phyloP scores from a whole-genome alignment of 371 early-diverging fungal genomes.

The Apophysomyces sp. region DNA sequence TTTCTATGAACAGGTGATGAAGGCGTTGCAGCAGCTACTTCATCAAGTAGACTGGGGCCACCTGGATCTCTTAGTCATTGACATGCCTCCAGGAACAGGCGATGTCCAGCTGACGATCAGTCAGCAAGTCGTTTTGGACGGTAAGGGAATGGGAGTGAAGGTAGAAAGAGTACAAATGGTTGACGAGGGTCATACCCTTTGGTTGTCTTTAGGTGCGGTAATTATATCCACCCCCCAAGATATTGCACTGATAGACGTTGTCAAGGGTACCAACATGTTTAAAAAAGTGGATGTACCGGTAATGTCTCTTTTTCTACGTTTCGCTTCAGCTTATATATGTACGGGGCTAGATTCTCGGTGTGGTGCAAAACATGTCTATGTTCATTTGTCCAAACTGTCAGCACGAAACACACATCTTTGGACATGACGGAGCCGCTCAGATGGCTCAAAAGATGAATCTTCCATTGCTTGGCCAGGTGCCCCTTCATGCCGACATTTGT shows the following conservation, averaged over 20 bases:
- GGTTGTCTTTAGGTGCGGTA: slow-evolving; percentile 59
- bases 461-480: slow-evolving; percentile 74
- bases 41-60: slow-evolving; percentile 84
- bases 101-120: slow-evolving; percentile 85
- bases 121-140: slow-evolving; percentile 77
- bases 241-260: slow-evolving; percentile 81
- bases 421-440: slow-evolving; percentile 61
- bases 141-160: slow-evolving; percentile 26
- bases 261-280: slow-evolving; percentile 84
- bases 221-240: slow-evolving; percentile 93
- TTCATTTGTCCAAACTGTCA: slow-evolving; percentile 84
- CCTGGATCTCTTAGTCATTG: slow-evolving; percentile 81
- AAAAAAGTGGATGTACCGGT: slow-evolving; percentile 81
- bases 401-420: slow-evolving; percentile 80
- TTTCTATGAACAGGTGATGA: slow-evolving; percentile 67
- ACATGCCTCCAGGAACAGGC: slow-evolving; percentile 94
- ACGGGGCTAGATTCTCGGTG: slow-evolving; percentile 85
- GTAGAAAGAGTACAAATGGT: background rate
- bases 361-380: slow-evolving; percentile 89
- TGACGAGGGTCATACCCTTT: background rate
- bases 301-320: slow-evolving; percentile 19
- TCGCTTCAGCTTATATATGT: background rate
- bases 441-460: slow-evolving; percentile 66
- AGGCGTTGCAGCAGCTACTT: slow-evolving; percentile 84
- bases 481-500: slow-evolving; percentile 76